Base-by-base conservation (phyloP, 192 early-diverging fungal genomes). In the Pilaira anomala region DNA sequence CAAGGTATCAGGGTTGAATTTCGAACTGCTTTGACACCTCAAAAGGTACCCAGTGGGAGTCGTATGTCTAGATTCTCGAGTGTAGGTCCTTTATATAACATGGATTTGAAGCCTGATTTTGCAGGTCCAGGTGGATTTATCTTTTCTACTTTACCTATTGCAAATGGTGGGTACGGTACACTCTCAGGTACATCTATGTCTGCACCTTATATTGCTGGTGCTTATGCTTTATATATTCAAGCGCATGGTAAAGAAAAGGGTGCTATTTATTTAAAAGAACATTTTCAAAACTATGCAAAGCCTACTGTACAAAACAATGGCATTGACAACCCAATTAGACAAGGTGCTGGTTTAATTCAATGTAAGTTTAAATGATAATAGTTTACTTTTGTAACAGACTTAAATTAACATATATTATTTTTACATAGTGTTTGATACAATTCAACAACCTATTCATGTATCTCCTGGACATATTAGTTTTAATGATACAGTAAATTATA, bases 61-160 rank as follows among this genome's bases (percentile, higher is more conserved):
- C 85, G 75, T 29, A 68, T 91, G 6, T 92, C 92, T 16, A 50
- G 54, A 40, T 93, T 90, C 62, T 89, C 88, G 9, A 88, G 87
- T 22, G 81, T 81, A 65, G 94, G 94, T 19, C 84, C 89, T 0
- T 85, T 81, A 44, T 77, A 77, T 29, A 83, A 91, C 52, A 72
- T 95, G 48, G 69, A 81, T 18, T 24, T 80, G 36, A 83, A 83
- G 61, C 80, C 80, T 24, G 72, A 83, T 59, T 42, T 85, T 68
- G 68, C 63, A 44, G 80, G 76, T 56, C 66, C 78, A 26, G 84
- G 84, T 54, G 80, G 79, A 14, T 66, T 54, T 44, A 76, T 86
- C 8, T 81, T 80, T 46, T 85, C 84, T n/a, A 69, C 76, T 30
- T 60, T 78, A 18, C 84, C 84, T 40, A 11, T 66, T 8, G 46